Base-by-base conservation (phyloP, 805 yeast genomes). In the Suhomyces sp. region DNA sequence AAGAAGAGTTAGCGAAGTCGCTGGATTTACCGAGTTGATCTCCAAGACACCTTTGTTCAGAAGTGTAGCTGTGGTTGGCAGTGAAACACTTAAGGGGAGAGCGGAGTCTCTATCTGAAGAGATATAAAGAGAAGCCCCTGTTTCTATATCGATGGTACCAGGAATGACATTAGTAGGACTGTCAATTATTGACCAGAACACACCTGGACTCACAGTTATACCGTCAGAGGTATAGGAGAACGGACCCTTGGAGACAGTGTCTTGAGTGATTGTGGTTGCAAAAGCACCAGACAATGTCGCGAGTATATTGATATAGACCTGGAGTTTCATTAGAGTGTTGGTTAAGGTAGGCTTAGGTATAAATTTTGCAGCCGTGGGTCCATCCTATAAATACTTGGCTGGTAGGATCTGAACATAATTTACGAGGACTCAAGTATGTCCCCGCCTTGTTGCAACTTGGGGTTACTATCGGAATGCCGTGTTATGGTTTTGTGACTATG, bases 181-280 rank as follows among this genome's bases (percentile, higher is more conserved):
- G 31, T 43, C 31, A 22, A 48, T 36, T 5, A 48, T 42, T 9
- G 55, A 47, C 36, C 42, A 47, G 33, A 43, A 50, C 2, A 47
- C 55, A 17, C 46, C 50, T 13, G 48, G 35, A 9, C 25, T 7
- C 26, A 42, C 28, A 10, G 38, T 46, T 18, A 52, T 37, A 31
- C 36, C 43, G n/a, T 58, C 62, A 22, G 52, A 19, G n/a, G 38
- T 11, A 21, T 53, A 19, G 17, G 36, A 32, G 13, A 55, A 24
- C 9, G 51, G 35, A 15, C 56, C 60, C 7, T 39, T 20, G 9
- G 22, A 27, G 12, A 56, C 40, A 6, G 45, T 54, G 19, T 54
- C 40, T 31, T 41, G 29, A 11, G 42, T 28, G 6, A 43, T 28
- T 5, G 31, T 29, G 2, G 31, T 36, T 5, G 30, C 16, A 4